A percentile compares a stretch with the other conserved stretches of the same genome.
Conservation (phyloP, 371 early-diverging fungal genomes). For the Rhizopus stolonifer region DNA sequence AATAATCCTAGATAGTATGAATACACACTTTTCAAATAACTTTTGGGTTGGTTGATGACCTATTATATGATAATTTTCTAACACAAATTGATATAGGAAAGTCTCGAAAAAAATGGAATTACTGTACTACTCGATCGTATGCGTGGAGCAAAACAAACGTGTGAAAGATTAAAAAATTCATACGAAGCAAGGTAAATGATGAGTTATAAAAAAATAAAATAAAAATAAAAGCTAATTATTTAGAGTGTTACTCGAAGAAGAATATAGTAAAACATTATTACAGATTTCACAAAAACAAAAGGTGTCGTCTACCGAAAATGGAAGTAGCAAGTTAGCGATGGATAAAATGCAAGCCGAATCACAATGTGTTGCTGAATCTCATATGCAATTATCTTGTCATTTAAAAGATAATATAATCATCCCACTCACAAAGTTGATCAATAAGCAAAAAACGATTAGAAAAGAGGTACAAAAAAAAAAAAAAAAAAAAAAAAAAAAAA, state of each 20-base stretch:
- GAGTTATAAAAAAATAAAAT: not conserved
- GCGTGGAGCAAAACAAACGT: constrained; percentile 31
- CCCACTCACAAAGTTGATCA: constrained; percentile 16
- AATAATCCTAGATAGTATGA: not conserved
- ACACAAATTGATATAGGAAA: constrained; percentile 15
- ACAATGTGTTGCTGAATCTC: constrained; percentile 17
- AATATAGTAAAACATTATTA: constrained; percentile 24
- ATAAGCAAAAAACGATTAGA: constrained; percentile 17
- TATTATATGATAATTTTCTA: not conserved
- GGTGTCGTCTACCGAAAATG: constrained; percentile 20
- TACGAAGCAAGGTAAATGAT: constrained; percentile 28
- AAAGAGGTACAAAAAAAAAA: constrained; percentile 22
- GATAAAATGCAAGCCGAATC: constrained; percentile 18
- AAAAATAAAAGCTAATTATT: not conserved
- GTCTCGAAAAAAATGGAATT: constrained; percentile 24
- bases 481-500: not conserved
- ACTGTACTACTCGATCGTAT: constrained; percentile 23
- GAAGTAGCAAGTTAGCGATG: constrained; percentile 15
- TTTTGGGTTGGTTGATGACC: not conserved
- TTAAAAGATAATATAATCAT: constrained; percentile 9
- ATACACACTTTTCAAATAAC: not conserved
- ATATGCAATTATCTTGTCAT: constrained; percentile 18
- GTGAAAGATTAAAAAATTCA: constrained; percentile 22
- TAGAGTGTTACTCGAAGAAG: constrained; percentile 26
- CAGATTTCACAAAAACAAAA: constrained; percentile 26